phyloP scores from a whole-genome alignment of 192 early-diverging fungal species.

The Obelidium mucronatum region DNA sequence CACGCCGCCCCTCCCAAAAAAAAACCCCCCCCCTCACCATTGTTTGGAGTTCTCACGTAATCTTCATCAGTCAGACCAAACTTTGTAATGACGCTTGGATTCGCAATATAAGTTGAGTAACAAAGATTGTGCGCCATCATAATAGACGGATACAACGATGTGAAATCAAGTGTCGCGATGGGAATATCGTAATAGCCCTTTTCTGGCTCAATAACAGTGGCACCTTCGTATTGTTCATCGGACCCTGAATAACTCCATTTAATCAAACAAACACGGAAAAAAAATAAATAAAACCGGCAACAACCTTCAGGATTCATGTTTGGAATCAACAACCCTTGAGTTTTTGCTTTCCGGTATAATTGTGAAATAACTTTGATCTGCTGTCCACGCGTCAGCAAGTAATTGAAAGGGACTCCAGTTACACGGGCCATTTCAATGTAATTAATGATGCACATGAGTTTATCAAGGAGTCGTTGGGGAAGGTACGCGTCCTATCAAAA shows the following conservation, averaged over 20 bases:
- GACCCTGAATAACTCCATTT: constrained; percentile 56
- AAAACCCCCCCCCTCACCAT: constrained; percentile 73
- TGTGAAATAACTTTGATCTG: constrained; percentile 99
- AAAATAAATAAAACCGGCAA: background rate
- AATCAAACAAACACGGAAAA: background rate
- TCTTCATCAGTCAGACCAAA: constrained; percentile 77
- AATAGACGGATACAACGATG: constrained; percentile 97
- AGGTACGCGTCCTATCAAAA: constrained; percentile 81
- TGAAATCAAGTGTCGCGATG: constrained; percentile 98
- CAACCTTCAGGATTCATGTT: constrained; percentile 81
- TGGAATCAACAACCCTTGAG: constrained; percentile 89
- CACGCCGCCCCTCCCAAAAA: constrained; percentile 91
- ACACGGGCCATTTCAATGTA: constrained; percentile 99
- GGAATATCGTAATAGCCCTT: constrained; percentile 95
- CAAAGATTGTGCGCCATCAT: constrained; percentile 99
- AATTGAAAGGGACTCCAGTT: constrained; percentile 93
- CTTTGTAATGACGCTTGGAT: constrained; percentile 43
- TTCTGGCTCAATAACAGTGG: constrained; percentile 94
- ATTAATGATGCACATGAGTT: constrained; percentile 96
- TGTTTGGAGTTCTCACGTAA: constrained; percentile 88
- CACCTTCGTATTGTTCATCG: constrained; percentile 94
- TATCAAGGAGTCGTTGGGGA: constrained; percentile 93
- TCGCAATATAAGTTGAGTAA: constrained; percentile 88
- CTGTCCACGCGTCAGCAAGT: constrained; percentile 91
- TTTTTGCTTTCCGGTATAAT: constrained; percentile 84